These are phyloP conservation scores for Cryphonectria nitschkei DNA, from an alignment of 2,329 filamentous ascomycete species.

Conservation along the genomic window DNA sequence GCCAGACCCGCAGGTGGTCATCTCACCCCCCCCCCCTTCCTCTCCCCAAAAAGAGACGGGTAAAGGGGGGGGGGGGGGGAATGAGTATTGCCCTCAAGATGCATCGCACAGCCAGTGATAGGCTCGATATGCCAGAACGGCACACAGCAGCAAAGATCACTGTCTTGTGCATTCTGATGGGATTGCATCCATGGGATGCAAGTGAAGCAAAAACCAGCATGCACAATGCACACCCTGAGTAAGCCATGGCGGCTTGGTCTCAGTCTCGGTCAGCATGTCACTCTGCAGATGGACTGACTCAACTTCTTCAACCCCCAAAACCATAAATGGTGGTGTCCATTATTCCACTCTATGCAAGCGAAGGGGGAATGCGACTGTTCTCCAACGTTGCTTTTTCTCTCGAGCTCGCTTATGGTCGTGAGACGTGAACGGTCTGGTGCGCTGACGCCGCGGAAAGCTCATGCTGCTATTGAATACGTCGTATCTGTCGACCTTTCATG, in stretches of 20 bases:
- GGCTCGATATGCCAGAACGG: conserved; percentile 8
- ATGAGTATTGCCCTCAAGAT: conserved; percentile 7
- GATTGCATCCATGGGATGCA: neutral
- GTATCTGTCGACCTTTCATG: neutral
- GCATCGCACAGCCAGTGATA: conserved; percentile 24
- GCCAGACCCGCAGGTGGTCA: conserved; percentile 27
- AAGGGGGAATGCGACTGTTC: neutral
- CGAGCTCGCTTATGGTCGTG: neutral
- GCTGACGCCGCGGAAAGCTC: neutral
- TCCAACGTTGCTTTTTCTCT: neutral
- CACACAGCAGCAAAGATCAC: neutral
- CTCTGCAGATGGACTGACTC: neutral
- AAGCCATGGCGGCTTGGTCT: neutral
- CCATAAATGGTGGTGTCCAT: neutral
- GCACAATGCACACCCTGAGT: neutral
- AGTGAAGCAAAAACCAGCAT: neutral
- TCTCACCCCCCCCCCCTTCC: conserved; percentile 13
- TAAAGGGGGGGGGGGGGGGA: no score
- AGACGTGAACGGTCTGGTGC: neutral
- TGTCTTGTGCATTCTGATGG: neutral
- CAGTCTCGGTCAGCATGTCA: neutral
- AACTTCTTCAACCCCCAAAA: neutral
- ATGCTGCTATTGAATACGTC: neutral
- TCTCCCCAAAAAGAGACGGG: no score
- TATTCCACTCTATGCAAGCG: neutral